Conservation (phyloP, 2,329 filamentous ascomycete genomes). For the Penicillium frequentans region DNA sequence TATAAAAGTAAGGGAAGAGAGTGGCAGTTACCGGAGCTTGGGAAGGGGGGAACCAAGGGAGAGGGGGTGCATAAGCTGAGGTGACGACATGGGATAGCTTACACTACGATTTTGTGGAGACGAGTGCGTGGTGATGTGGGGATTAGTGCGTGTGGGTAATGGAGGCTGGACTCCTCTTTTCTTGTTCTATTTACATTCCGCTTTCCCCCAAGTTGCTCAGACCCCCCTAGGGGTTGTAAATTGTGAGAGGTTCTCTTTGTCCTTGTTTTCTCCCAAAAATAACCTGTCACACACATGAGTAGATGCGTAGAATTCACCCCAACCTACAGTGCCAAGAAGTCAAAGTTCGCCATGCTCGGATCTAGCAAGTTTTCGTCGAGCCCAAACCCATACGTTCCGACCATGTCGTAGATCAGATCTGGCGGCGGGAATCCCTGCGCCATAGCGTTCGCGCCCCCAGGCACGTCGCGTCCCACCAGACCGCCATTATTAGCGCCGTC, state of each 20-base stretch:
- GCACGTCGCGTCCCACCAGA: conserved; percentile 28
- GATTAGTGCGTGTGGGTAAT: conserved; percentile 12
- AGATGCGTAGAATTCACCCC: too few species aligned
- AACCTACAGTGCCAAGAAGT: conserved; percentile 36
- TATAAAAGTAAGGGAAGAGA: conserved; percentile 8
- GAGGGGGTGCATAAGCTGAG: conserved; percentile 15
- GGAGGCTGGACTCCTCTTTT: not conserved
- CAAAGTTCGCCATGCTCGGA: conserved; percentile 44
- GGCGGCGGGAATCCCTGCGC: conserved; percentile 42
- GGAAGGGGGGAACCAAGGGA: conserved; percentile 10
- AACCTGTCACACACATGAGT: not conserved
- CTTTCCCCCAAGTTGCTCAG: conserved; percentile 3
- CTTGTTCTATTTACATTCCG: conserved; percentile 17
- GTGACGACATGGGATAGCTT: conserved; percentile 25
- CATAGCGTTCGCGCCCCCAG: conserved; percentile 43
- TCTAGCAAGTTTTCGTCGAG: conserved; percentile 43
- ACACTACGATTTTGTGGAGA: conserved; percentile 13
- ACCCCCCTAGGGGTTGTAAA: not conserved
- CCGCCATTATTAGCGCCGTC: conserved; percentile 13
- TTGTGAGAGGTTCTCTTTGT: not conserved
- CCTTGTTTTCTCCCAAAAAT: not conserved
- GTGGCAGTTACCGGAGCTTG: conserved; percentile 14
- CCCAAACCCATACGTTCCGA: conserved; percentile 45
- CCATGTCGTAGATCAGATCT: conserved; percentile 45
- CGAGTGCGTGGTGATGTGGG: conserved; percentile 12